These are phyloP conservation scores for Termitomyces bulborhizus DNA, from an alignment of 768 basidiomycete species.

Conservation along the genomic window DNA sequence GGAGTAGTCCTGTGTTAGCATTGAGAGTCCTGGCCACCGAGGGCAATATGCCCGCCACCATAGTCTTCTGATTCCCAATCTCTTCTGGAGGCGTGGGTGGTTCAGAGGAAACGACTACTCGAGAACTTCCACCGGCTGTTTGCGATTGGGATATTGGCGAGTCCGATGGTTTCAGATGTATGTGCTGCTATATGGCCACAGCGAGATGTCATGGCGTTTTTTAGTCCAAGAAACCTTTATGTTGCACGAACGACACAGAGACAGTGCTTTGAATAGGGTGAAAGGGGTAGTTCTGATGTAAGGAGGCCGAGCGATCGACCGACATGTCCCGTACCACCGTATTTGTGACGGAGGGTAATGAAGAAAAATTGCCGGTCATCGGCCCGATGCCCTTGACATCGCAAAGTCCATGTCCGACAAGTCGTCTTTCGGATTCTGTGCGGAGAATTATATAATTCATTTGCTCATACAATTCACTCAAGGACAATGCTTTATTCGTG, in stretches of 20 bases:
- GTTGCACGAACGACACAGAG: not conserved
- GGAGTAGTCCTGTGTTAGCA: too few relatives aligned
- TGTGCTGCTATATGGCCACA: slow-evolving; percentile 14
- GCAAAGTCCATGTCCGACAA: not conserved
- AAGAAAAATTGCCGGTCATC: not conserved
- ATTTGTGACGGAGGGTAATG: too few relatives aligned
- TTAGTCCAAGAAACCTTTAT: not conserved
- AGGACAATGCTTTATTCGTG: too few relatives aligned
- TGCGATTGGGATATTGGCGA: slow-evolving; percentile 7
- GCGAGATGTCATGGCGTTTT: slow-evolving; percentile 8
- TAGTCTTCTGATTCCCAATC: not conserved
- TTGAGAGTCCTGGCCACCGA: too few relatives aligned
- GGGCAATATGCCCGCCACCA: too few relatives aligned
- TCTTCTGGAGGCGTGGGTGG: not conserved
- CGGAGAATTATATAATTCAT: not conserved
- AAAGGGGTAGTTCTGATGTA: not conserved
- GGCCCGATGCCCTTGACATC: not conserved
- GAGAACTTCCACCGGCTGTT: not conserved
- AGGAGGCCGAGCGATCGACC: not conserved
- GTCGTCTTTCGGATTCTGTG: not conserved
- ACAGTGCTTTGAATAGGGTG: not conserved
- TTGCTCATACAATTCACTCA: too few relatives aligned
- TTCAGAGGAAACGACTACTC: not conserved
- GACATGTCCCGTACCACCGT: not conserved
- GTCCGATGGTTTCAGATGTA: slow-evolving; percentile 13